Evolutionary conservation across 495 filamentous ascomycete genomes (phyloP), one percentile per base, ranked within the genome.

Genomic region (Margaritispora aquatica): DNA sequence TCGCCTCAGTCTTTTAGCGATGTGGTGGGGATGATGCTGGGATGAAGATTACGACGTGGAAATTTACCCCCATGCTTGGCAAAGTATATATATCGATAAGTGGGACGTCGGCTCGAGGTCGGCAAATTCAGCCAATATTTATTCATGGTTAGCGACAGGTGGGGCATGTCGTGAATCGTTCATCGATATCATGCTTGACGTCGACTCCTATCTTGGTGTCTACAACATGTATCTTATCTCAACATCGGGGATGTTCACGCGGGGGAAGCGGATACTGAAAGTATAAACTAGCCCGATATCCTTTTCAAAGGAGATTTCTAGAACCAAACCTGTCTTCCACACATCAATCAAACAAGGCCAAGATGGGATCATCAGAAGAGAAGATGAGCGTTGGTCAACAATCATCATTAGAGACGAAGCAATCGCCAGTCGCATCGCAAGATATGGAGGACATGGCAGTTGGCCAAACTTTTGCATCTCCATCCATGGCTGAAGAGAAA

Each of bases 401-500:
- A n/a, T 2, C 20, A n/a, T 23, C 47, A 23, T 11, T 50, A 10
- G 24, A 50, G 9, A 8, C 47, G 5, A 50, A 50, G 38, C 38
- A 44, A 50, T 50, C 47, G 9, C 24, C 47, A 24, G 4, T 22
- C 7, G 4, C 11, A 24, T 26, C 47, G 17, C 5, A 2, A 11
- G 47, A 50, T 24, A 50, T 26, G 24, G 47, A 50, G 17, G 47
- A 50, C 24, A n/a, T 4, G 3, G 47, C 20, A 26, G 24, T 50
- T 10, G 47, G 47, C 9, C 3, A 23, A 24, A 26, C 4, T 10
- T 23, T 24, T 24, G 21, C 47, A 10, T 23, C 47, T 50, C 47
- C 20, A 5, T 31, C 51, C 24, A 31, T 34, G 7, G 27, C 21
- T 31, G 51, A 54, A 51, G 47, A 59, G 21, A 71, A 66, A 59